Evolutionary conservation across 2,329 filamentous ascomycete species (phyloP).

Genomic region (Phoma sp.): DNA sequence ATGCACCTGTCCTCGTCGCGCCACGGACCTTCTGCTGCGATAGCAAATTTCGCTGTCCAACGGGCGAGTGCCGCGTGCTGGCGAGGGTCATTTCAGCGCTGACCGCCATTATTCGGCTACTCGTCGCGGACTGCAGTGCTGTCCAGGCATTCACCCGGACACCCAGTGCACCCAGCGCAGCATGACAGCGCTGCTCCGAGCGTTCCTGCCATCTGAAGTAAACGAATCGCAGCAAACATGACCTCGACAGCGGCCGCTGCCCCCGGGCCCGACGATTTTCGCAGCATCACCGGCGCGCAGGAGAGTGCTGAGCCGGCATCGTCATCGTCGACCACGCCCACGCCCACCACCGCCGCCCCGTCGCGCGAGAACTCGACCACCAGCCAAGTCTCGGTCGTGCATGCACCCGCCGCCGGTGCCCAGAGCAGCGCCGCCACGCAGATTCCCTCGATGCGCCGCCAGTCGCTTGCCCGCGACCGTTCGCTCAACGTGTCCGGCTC

Average conservation of each 20-base stretch:
- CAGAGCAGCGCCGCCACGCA: conserved; percentile 22
- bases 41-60: conserved; percentile 39
- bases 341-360: conserved; percentile 19
- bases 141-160: conserved; percentile 28
- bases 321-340: conserved; percentile 21
- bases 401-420: conserved; percentile 18
- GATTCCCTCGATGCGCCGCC: conserved; percentile 25
- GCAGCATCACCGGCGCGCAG: conserved; percentile 46
- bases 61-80: conserved; percentile 41
- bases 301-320: conserved; percentile 49
- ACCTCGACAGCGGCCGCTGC: conserved; percentile 19
- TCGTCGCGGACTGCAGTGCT: conserved; percentile 32
- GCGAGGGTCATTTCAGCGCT: conserved; percentile 26
- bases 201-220: conserved; percentile 30
- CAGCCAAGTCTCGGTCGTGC: conserved; percentile 14
- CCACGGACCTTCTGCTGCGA: conserved; percentile 30
- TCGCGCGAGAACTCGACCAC: conserved; percentile 13
- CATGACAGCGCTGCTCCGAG: conserved; percentile 37
- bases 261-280: conserved; percentile 34
- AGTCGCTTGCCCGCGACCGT: conserved; percentile 36
- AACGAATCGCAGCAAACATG: conserved; percentile 41
- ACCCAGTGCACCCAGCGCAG: conserved; percentile 30
- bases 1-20: conserved; percentile 32
- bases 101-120: conserved; percentile 34
- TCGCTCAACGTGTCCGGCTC: conserved; percentile 42